phyloP scores from a whole-genome alignment of 129 eudicot genomes.

The Erigeron canadensis region DNA sequence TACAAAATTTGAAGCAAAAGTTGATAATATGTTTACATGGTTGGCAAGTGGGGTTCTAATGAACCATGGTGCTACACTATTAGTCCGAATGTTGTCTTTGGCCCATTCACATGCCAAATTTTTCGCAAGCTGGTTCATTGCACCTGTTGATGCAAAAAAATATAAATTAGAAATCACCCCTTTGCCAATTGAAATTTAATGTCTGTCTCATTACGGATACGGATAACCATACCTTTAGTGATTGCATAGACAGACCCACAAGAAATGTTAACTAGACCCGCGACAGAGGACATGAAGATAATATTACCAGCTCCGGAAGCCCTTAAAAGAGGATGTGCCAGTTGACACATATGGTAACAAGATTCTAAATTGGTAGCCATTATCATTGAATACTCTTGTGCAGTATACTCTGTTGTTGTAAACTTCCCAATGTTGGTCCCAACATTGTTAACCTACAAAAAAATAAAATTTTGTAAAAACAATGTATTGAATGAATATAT shows the following conservation, averaged over 20 bases:
- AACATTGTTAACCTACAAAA: slow-evolving; percentile 31
- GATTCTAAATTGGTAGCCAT: slow-evolving; percentile 36
- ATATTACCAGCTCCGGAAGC: slow-evolving; percentile 25
- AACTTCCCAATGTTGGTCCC: slow-evolving; percentile 13
- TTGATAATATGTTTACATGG: no score
- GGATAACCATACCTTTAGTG: slow-evolving; percentile 42
- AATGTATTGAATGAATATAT: no score
- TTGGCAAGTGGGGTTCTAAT: slow-evolving; percentile 7
- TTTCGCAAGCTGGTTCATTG: slow-evolving; percentile 11
- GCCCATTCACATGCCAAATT: slow-evolving; percentile 22
- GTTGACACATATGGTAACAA: slow-evolving; percentile 32
- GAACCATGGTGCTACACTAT: slow-evolving; percentile 14
- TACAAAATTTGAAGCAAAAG: no score
- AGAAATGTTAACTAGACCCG: slow-evolving; percentile 35
- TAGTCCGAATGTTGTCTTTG: slow-evolving; percentile 3
- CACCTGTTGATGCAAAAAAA: neutral
- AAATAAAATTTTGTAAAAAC: no score
- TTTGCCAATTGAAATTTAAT: no score
- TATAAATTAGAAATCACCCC: no score
- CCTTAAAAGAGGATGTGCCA: slow-evolving; percentile 29
- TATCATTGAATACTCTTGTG: slow-evolving; percentile 19
- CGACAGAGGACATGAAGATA: slow-evolving; percentile 40
- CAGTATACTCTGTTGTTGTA: slow-evolving; percentile 15
- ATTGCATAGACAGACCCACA: slow-evolving; percentile 57
- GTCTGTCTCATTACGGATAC: no score